phyloP scores from a whole-genome alignment of 352 stramenopile species.

The Peronosclerospora sorghi region DNA sequence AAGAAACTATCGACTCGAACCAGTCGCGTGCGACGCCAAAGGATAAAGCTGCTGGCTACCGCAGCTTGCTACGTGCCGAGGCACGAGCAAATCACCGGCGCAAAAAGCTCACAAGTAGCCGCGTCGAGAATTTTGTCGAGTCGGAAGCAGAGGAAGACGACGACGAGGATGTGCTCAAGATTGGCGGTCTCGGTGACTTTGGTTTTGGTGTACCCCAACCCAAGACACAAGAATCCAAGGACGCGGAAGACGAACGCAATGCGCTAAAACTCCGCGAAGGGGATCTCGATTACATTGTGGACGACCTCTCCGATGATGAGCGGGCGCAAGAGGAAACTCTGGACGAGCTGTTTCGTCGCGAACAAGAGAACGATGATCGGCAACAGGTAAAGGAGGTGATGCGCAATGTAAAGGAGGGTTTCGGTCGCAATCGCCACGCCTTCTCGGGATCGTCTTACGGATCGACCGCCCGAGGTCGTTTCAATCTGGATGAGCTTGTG shows the following conservation, averaged over 20 bases:
- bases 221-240: constrained; percentile 58
- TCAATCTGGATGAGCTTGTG: constrained; percentile 75
- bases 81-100: constrained; percentile 39
- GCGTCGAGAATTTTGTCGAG: constrained; percentile 55
- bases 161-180: constrained; percentile 75
- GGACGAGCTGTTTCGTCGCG: constrained; percentile 62
- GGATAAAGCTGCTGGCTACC: constrained; percentile 61
- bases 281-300: constrained; percentile 77
- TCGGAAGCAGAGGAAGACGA: constrained; percentile 81
- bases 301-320: constrained; percentile 81
- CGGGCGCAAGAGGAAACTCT: constrained; percentile 46
- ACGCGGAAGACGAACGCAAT: constrained; percentile 65
- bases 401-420: constrained; percentile 83
- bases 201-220: constrained; percentile 70
- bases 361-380: constrained; percentile 56
- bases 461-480: constrained; percentile 54
- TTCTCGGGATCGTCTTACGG: constrained; percentile 46
- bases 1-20: no score
- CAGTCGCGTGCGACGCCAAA: no score
- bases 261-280: constrained; percentile 65
- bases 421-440: constrained; percentile 68
- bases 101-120: constrained; percentile 40
- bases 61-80: constrained; percentile 51
- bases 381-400: constrained; percentile 77
- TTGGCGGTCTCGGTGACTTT: constrained; percentile 72